Evolutionary conservation across 2,329 filamentous ascomycete species (phyloP), one percentile per base, ranked within the genome.

Genomic region (Alternaria novae-zelandiae): DNA sequence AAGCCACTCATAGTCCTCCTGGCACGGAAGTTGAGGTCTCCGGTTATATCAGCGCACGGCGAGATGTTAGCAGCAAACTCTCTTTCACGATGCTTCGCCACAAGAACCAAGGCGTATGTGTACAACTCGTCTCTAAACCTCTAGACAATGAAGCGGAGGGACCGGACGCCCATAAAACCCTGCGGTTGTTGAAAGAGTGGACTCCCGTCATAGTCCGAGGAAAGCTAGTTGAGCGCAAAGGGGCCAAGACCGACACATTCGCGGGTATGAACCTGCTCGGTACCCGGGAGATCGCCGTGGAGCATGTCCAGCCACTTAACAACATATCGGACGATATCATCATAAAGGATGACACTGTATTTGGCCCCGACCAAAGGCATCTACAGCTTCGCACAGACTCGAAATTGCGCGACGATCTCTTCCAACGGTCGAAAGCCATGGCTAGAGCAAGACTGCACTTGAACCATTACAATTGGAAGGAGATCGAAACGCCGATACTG

Each of bases 401-500:
- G 8, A 81, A 86, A 20, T 83, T 97, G 5, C 87, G 88, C 21
- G 81, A 90, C 1, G 88, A 94, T 5, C 84, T 99, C 3, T 78
- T 83, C 1, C 90, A 95, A 67, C 88, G 96, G n/a, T 85, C 88
- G 23, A 83, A 84, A 68, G 84, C 90, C 5, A 84, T 83, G 5
- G 84, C 84, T 61, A 80, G 84, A 30, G 88, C 84, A 66, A 84
- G 86, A 49, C 74, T 84, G 9, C 84, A 86, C 59, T 82, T 94
- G 30, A 82, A 85, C 23, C 67, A 72, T 15, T 78, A 83, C 6
- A 83, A 85, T 25, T 95, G 94, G 73, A 83, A 87, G 12, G 91
- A 98, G 70, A 87, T 98, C 30, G 96, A 99, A 78, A 99, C 96
- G 0, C 96, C 96, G 0, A 83, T 97, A 5, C 86, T 99, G 0